Conservation (phyloP, 495 filamentous ascomycete genomes). For the Annulohypoxylon maeteangense region DNA sequence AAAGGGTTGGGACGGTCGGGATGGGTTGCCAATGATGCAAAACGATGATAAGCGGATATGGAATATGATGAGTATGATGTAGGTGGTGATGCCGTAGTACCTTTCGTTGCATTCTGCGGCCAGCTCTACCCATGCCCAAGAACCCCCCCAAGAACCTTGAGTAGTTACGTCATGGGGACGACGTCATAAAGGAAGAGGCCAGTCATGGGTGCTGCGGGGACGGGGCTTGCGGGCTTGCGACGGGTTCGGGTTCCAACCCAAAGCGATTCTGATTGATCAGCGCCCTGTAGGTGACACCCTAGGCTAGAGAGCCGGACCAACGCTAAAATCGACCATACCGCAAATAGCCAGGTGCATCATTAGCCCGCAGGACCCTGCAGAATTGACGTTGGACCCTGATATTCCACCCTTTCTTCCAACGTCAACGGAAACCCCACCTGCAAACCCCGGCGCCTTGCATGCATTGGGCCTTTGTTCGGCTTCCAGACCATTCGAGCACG, state of each 20-base stretch:
- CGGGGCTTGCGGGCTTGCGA: conserved; percentile 7
- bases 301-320: conserved; percentile 22
- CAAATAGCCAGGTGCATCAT: conserved; percentile 38
- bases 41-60: conserved; percentile 36
- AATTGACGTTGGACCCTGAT: conserved; percentile 50
- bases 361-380: conserved; percentile 49
- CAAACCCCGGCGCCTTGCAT: conserved; percentile 22
- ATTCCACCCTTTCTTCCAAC: conserved; percentile 33
- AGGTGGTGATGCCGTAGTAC: conserved; percentile 45
- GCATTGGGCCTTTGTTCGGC: conserved; percentile 24
- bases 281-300: conserved; percentile 6
- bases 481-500: conserved; percentile 36
- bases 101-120: neutral
- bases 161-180: conserved; percentile 37
- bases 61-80: conserved; percentile 41
- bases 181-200: conserved; percentile 33
- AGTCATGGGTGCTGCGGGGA: conserved; percentile 37
- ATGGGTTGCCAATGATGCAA: conserved; percentile 41
- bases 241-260: conserved; percentile 22
- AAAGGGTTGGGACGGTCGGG: neutral
- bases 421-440: conserved; percentile 35
- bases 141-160: neutral
- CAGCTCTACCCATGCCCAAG: conserved; percentile 22
- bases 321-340: conserved; percentile 33
- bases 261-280: conserved; percentile 41